Evolutionary conservation across 306 rosid species (phyloP).

Genomic region (Mimosa pudica): DNA sequence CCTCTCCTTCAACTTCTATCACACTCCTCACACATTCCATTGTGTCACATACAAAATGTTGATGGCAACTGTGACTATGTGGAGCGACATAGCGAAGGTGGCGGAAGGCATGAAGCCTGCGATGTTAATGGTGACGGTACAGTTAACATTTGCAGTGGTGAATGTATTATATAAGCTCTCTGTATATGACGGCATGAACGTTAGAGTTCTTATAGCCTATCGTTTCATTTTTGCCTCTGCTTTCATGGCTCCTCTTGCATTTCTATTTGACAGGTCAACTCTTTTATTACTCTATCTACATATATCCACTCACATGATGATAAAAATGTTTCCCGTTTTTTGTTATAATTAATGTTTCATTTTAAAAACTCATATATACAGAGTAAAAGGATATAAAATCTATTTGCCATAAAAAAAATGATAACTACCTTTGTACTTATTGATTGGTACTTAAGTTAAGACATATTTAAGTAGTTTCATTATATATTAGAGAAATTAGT

Average conservation of each 20-base stretch:
- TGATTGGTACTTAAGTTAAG: too few species aligned
- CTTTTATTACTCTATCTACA: background rate
- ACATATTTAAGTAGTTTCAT: too few species aligned
- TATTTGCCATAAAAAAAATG: too few species aligned
- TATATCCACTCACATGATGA: too few species aligned
- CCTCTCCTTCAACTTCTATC: background rate
- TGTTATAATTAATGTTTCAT: too few species aligned
- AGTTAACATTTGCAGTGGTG: conserved; percentile 48
- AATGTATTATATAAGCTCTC: conserved; percentile 67
- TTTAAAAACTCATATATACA: too few species aligned
- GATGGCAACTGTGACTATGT: background rate
- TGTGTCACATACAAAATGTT: background rate
- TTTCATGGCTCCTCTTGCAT: conserved; percentile 62
- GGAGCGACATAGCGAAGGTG: background rate
- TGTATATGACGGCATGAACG: conserved; percentile 59
- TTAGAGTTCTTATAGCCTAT: conserved; percentile 57
- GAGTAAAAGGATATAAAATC: too few species aligned
- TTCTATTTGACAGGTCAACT: conserved; percentile 51
- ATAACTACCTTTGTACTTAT: too few species aligned
- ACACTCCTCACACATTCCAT: background rate
- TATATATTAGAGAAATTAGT: too few species aligned
- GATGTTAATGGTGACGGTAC: conserved; percentile 51
- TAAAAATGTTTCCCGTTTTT: too few species aligned
- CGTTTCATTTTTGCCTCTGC: conserved; percentile 57
- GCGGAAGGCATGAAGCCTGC: conserved; percentile 49